phyloP scores from a whole-genome alignment of 805 yeast genomes.

The Hanseniaspora lindneri region DNA sequence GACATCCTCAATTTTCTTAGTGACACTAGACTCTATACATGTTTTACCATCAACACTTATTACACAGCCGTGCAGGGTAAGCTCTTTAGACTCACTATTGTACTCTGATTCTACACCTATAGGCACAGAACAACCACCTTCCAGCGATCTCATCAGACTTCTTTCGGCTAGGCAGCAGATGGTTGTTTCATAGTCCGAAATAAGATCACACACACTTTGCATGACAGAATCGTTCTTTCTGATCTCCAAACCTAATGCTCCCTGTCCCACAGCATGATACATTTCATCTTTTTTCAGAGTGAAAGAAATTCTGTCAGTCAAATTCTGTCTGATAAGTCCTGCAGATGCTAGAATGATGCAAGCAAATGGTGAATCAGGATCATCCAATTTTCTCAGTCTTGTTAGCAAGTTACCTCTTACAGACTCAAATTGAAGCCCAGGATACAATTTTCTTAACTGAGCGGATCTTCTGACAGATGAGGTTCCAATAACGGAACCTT shows the following conservation, averaged over 20 bases:
- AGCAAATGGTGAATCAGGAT: conserved; percentile 44
- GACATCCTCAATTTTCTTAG: conserved; percentile 20
- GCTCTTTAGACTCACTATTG: conserved; percentile 34
- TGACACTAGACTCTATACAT: conserved; percentile 46
- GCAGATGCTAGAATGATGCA: conserved; percentile 89
- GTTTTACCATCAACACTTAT: conserved; percentile 73
- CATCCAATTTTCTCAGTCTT: conserved; percentile 70
- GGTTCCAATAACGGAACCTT: conserved; percentile 81
- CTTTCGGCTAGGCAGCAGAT: conserved; percentile 81
- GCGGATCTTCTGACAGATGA: conserved; percentile 90
- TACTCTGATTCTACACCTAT: conserved; percentile 71
- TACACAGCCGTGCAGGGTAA: conserved; percentile 58
- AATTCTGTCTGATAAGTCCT: conserved; percentile 64
- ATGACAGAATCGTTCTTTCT: conserved; percentile 54
- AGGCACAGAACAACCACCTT: conserved; percentile 98
- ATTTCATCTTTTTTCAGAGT: conserved; percentile 61
- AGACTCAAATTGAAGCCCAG: conserved; percentile 64
- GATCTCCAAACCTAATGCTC: conserved; percentile 89
- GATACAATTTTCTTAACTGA: conserved; percentile 67
- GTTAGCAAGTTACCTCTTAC: conserved; percentile 81
- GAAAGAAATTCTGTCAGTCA: conserved; percentile 64
- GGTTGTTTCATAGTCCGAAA: conserved; percentile 56
- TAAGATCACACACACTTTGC: conserved; percentile 45
- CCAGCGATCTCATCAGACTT: conserved; percentile 70
- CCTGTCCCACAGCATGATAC: conserved; percentile 98